These are phyloP conservation scores for Thuidium tamariscinum DNA, from an alignment of 225 moss, liverwort and hornwort genomes.

Conservation along the genomic window DNA sequence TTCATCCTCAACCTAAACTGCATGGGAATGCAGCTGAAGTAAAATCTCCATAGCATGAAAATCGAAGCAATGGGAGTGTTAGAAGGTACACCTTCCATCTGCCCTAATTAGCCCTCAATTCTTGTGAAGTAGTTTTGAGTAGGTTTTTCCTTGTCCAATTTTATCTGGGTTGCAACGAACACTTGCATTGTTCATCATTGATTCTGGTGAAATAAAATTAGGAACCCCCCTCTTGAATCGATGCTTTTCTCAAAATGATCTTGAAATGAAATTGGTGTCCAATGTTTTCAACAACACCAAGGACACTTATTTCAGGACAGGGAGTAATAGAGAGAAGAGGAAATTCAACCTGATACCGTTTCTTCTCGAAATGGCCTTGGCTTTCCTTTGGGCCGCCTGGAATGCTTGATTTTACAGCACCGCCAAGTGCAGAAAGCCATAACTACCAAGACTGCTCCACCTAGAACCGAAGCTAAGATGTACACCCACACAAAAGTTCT, in stretches of 20 bases:
- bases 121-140: not conserved
- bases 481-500: not conserved
- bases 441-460: not conserved
- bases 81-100: not conserved
- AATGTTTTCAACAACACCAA: not conserved
- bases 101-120: not conserved
- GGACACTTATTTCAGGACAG: not conserved
- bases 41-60: not conserved
- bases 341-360: slow-evolving; percentile 7
- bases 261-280: no score
- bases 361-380: slow-evolving; percentile 5
- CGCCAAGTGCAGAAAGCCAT: not conserved
- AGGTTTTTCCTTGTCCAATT: not conserved
- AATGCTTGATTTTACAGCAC: not conserved
- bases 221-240: not conserved
- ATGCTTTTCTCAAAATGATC: not conserved
- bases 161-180: not conserved
- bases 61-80: not conserved
- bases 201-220: not conserved
- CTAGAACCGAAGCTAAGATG: not conserved
- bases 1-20: not conserved
- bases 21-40: not conserved
- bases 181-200: not conserved
- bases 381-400: not conserved
- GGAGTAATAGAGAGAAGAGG: not conserved